These are phyloP conservation scores for Xylaria sp. DNA, from an alignment of 2,329 filamentous ascomycete species.

Conservation along the genomic window DNA sequence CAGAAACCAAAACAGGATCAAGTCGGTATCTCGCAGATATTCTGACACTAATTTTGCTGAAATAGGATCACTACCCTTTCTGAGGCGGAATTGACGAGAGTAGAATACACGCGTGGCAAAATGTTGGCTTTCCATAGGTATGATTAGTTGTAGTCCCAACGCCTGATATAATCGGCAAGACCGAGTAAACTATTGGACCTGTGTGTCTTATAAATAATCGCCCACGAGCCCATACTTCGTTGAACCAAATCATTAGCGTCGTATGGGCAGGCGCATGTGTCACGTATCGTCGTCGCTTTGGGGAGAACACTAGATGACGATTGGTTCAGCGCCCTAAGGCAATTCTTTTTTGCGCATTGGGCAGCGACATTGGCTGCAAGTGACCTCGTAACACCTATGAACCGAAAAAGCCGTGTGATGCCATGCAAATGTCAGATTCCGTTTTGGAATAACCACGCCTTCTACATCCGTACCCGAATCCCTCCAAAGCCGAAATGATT, in stretches of 20 bases:
- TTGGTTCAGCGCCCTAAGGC: slow-evolving; percentile 39
- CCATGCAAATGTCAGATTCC: slow-evolving; percentile 47
- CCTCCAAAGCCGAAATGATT: slow-evolving; percentile 30
- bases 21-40: no score
- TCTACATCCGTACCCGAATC: slow-evolving; percentile 38
- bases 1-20: background rate
- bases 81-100: background rate
- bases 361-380: slow-evolving; percentile 45
- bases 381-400: slow-evolving; percentile 47
- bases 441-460: slow-evolving; percentile 43
- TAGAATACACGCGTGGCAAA: background rate
- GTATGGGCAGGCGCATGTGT: slow-evolving; percentile 19
- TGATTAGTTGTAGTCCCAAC: slow-evolving; percentile 17
- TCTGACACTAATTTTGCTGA: background rate
- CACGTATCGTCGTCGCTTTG: slow-evolving; percentile 19
- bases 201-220: slow-evolving; percentile 5
- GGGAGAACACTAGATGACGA: background rate
- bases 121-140: slow-evolving; percentile 9
- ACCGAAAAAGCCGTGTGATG: slow-evolving; percentile 47
- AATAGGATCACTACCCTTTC: background rate
- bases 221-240: slow-evolving; percentile 1
- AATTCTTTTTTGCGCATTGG: slow-evolving; percentile 40
- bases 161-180: slow-evolving; percentile 9
- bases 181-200: slow-evolving; percentile 3
- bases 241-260: slow-evolving; percentile 15